phyloP scores from a whole-genome alignment of 2,329 filamentous ascomycete genomes.

The Alternaria viburni region DNA sequence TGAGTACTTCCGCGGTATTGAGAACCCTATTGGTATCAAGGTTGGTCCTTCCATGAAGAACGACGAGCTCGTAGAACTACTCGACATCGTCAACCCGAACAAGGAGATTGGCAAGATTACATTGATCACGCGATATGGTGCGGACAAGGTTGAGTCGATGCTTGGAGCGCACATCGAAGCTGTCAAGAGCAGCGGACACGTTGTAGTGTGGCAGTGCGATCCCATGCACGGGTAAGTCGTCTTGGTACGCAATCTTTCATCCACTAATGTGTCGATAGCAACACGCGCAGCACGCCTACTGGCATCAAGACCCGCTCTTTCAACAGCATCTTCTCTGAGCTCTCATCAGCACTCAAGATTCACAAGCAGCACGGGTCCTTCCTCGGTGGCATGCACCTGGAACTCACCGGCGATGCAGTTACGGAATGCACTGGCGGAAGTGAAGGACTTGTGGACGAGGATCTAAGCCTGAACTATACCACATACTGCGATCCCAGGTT shows the following conservation, averaged over 20 bases:
- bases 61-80: conserved; percentile 76
- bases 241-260: not conserved
- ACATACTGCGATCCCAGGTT: conserved; percentile 94
- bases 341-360: conserved; percentile 81
- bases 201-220: conserved; percentile 96
- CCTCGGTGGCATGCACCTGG: conserved; percentile 91
- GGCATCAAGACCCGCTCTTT: conserved; percentile 95
- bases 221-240: conserved; percentile 83
- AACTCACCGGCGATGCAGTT: conserved; percentile 93
- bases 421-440: conserved; percentile 95
- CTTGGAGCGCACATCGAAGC: conserved; percentile 87
- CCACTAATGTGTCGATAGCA: conserved; percentile 46
- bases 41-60: conserved; percentile 85
- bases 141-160: conserved; percentile 73
- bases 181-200: conserved; percentile 77
- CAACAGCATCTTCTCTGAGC: conserved; percentile 85
- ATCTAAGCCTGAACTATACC: conserved; percentile 88
- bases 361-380: conserved; percentile 85
- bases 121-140: conserved; percentile 93
- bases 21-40: conserved; percentile 96
- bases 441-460: conserved; percentile 84
- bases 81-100: conserved; percentile 83
- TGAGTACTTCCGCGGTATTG: conserved; percentile 95
- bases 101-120: conserved; percentile 91
- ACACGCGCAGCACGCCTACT: conserved; percentile 68